These are phyloP conservation scores for Phytopythium chamaehyphon DNA, from an alignment of 352 stramenopile species.

Conservation along the genomic window DNA sequence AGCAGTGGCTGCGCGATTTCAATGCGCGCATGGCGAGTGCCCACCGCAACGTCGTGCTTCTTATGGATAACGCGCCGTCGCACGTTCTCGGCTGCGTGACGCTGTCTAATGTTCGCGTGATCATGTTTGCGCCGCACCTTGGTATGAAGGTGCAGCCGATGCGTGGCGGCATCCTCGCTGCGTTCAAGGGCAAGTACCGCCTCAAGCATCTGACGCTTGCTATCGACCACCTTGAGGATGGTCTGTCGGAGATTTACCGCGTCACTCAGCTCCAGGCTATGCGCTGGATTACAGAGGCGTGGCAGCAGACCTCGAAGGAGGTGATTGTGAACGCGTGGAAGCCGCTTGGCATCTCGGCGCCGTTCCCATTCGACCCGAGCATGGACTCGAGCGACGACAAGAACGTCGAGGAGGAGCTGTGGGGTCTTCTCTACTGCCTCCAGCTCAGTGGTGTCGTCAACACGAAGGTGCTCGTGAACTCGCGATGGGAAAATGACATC, in stretches of 20 bases:
- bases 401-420: conserved; percentile 85
- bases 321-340: conserved; percentile 81
- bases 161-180: conserved; percentile 73
- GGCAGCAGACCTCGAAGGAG: conserved; percentile 76
- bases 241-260: conserved; percentile 68
- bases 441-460: conserved; percentile 82
- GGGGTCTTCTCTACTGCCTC: conserved; percentile 81
- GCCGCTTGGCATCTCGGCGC: conserved; percentile 50
- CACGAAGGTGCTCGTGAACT: conserved; percentile 87
- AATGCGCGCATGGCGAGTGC: conserved; percentile 84
- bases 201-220: conserved; percentile 81
- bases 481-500: conserved; percentile 86
- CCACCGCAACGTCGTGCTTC: conserved; percentile 75
- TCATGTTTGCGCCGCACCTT: conserved; percentile 79
- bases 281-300: conserved; percentile 82
- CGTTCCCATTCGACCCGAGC: conserved; percentile 60
- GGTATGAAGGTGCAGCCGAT: conserved; percentile 87
- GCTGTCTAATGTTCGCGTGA: conserved; percentile 84
- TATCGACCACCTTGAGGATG: conserved; percentile 82
- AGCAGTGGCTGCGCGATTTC: conserved; percentile 85
- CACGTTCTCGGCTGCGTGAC: conserved; percentile 76
- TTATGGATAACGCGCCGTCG: conserved; percentile 86
- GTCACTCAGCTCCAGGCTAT: conserved; percentile 86
- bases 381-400: conserved; percentile 66
- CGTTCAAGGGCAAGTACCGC: conserved; percentile 86